Evolutionary conservation across 176 grass and related monocot species (phyloP).

Genomic region (Bothriochloa decipiens): DNA sequence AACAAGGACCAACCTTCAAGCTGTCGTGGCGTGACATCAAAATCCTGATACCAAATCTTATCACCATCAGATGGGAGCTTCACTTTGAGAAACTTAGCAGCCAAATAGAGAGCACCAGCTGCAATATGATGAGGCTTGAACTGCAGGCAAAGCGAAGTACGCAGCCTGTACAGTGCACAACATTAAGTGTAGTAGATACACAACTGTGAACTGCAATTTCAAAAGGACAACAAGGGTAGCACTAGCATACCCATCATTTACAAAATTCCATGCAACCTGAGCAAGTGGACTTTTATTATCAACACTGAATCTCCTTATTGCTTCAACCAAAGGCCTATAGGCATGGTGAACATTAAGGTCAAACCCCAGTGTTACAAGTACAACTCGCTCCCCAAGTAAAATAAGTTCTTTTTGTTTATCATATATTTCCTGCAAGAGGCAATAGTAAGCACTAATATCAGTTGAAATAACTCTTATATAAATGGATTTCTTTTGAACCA

Average conservation of each 20-base stretch:
- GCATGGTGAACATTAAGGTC: constrained; percentile 94
- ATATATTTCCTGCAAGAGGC: constrained; percentile 80
- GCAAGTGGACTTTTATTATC: constrained; percentile 73
- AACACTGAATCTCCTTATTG: constrained; percentile 90
- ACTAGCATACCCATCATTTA: constrained; percentile 98
- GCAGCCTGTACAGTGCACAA: constrained; percentile 57
- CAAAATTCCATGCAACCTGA: constrained; percentile 99
- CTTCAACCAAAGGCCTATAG: constrained; percentile 94
- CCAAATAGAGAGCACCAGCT: constrained; percentile 95
- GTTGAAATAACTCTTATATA: background rate
- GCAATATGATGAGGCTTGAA: constrained; percentile 99
- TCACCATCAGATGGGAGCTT: constrained; percentile 92
- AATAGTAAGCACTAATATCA: constrained; percentile 18
- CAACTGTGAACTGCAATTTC: constrained; percentile 35
- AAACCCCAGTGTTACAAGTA: constrained; percentile 90
- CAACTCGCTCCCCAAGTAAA: constrained; percentile 82
- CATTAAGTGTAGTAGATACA: constrained; percentile 37
- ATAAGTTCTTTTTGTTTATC: constrained; percentile 98
- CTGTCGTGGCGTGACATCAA: constrained; percentile 87
- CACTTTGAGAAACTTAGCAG: constrained; percentile 97
- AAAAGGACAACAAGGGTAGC: constrained; percentile 49
- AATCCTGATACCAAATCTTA: constrained; percentile 91
- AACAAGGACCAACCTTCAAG: constrained; percentile 84
- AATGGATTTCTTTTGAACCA: background rate
- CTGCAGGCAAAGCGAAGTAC: constrained; percentile 70